Evolutionary conservation across 2,329 filamentous ascomycete genomes (phyloP).

Genomic region (Lasiodiplodia gonubiensis): DNA sequence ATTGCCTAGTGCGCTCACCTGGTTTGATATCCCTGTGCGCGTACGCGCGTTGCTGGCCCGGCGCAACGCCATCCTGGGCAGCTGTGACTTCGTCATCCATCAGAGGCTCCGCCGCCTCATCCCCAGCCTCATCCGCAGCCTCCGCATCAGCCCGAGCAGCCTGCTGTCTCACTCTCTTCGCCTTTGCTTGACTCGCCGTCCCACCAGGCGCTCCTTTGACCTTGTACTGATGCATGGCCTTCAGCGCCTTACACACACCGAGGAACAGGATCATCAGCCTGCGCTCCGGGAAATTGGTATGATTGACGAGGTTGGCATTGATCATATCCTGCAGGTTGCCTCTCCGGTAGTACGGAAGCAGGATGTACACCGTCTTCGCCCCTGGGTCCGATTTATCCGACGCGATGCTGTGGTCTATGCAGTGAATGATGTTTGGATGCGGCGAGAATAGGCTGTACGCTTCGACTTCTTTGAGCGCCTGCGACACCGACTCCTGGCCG

Average conservation of each 20-base stretch:
- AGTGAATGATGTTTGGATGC: conserved; percentile 84
- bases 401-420: conserved; percentile 80
- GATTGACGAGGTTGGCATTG: conserved; percentile 97
- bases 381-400: conserved; percentile 71
- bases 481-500: conserved; percentile 91
- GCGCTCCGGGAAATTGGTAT: conserved; percentile 85
- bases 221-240: conserved; percentile 88
- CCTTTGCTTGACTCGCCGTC: conserved; percentile 57
- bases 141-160: conserved; percentile 61
- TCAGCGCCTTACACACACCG: conserved; percentile 86
- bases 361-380: conserved; percentile 93
- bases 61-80: conserved; percentile 69
- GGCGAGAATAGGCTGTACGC: conserved; percentile 89
- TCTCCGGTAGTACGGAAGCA: conserved; percentile 92
- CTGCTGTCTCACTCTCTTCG: conserved; percentile 61
- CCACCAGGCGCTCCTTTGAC: conserved; percentile 63
- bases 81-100: conserved; percentile 78
- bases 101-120: conserved; percentile 78
- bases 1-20: conserved; percentile 61
- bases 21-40: conserved; percentile 98
- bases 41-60: conserved; percentile 77
- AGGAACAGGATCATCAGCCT: conserved; percentile 88
- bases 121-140: conserved; percentile 67
- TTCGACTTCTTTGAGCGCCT: conserved; percentile 95
- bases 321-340: conserved; percentile 98